Percentiles rank a stretch among this genome's conserved stretches.
These are phyloP conservation scores for apple (Malus domestica) DNA, from an alignment of 306 rosid genomes.

Conservation along the genomic window ASM211411v1 NC_041790.1:33763001-33763500, in stretches of 20 bases:
- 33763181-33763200: background rate
- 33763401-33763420: background rate
- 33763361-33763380: background rate
- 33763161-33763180: background rate
- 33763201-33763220: too few relatives aligned
- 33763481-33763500: too few relatives aligned
- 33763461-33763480: too few relatives aligned
- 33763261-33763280: constrained; percentile 72
- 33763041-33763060: constrained; percentile 56
- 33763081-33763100: constrained; percentile 75
- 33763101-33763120: constrained; percentile 71
- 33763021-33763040: too few relatives aligned
- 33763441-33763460: too few relatives aligned
- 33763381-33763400: background rate
- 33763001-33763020: too few relatives aligned
- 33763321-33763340: constrained; percentile 66
- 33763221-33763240: too few relatives aligned
- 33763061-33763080: constrained; percentile 91
- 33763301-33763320: constrained; percentile 69
- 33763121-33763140: constrained; percentile 94
- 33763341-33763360: constrained; percentile 75
- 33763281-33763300: constrained; percentile 59
- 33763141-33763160: constrained; percentile 63
- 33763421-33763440: too few relatives aligned
- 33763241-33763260: constrained; percentile 72